phyloP scores from a whole-genome alignment of 192 early-diverging fungal species.

The Oehlia diaphana region DNA sequence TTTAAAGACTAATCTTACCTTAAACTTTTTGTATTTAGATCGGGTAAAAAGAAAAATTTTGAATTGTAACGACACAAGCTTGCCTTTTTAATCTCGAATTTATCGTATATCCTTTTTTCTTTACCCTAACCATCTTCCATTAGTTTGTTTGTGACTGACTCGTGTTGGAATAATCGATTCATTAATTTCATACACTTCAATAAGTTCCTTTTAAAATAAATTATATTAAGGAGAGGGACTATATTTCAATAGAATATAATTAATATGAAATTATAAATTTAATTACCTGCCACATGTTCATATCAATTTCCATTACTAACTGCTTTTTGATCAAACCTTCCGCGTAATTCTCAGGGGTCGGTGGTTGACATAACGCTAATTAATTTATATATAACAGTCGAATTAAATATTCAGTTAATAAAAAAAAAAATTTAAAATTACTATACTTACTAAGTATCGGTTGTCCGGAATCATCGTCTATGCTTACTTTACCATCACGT shows the following conservation, averaged over 20 bases:
- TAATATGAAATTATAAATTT: too few species aligned
- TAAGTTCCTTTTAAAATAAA: constrained; percentile 52
- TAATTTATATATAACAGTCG: neutral
- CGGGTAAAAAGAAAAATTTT: too few species aligned
- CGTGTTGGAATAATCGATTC: constrained; percentile 66
- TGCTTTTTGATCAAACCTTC: constrained; percentile 73
- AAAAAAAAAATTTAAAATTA: constrained; percentile 12
- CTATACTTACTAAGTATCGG: constrained; percentile 51
- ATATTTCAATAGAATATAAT: too few species aligned
- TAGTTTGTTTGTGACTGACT: constrained; percentile 22
- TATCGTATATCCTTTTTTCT: neutral
- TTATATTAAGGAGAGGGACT: neutral
- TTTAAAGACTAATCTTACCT: too few species aligned
- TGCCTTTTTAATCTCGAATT: neutral
- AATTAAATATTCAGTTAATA: constrained; percentile 13
- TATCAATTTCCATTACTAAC: constrained; percentile 73
- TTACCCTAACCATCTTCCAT: constrained; percentile 50
- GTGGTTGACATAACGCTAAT: constrained; percentile 58
- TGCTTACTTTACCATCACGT: constrained; percentile 75
- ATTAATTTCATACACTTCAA: constrained; percentile 63
- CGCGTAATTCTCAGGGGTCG: constrained; percentile 68
- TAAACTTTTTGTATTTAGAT: too few species aligned
- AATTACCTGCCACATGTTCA: constrained; percentile 64
- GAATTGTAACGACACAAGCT: too few species aligned
- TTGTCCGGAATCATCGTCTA: constrained; percentile 72